Conservation (phyloP, 2,329 filamentous ascomycete species). For the Diaporthe sp. region DNA sequence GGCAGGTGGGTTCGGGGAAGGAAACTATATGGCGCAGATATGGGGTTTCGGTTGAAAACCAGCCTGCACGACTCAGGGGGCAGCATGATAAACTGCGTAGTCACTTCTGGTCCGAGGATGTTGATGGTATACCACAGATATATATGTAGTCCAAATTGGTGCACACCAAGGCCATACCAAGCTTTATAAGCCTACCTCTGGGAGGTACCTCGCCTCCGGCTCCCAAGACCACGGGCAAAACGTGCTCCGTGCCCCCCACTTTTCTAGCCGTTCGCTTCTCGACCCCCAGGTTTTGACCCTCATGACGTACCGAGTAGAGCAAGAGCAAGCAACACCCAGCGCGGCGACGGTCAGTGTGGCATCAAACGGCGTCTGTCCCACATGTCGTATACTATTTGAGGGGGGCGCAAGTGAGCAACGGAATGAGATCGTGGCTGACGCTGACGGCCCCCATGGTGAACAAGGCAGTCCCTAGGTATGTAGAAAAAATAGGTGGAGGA, state of each 20-base stretch:
- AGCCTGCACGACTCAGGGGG: not conserved
- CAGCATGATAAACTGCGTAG: not conserved
- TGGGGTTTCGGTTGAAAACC: not conserved
- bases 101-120: not conserved
- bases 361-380: not conserved
- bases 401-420: not conserved
- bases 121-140: not conserved
- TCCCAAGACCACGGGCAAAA: not conserved
- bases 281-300: not conserved
- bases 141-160: not conserved
- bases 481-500: not conserved
- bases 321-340: not conserved
- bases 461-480: not conserved
- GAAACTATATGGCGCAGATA: too few relatives aligned
- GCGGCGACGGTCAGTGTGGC: not conserved
- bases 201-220: not conserved
- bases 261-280: not conserved
- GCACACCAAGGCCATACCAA: not conserved
- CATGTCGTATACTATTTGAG: not conserved
- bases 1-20: too few relatives aligned
- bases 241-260: not conserved
- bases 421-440: not conserved
- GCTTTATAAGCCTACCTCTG: not conserved
- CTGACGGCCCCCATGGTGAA: not conserved
- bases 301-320: not conserved